These are phyloP conservation scores for Nakazawaea anatomiae DNA, from an alignment of 805 yeast species.

Conservation along the genomic window DNA sequence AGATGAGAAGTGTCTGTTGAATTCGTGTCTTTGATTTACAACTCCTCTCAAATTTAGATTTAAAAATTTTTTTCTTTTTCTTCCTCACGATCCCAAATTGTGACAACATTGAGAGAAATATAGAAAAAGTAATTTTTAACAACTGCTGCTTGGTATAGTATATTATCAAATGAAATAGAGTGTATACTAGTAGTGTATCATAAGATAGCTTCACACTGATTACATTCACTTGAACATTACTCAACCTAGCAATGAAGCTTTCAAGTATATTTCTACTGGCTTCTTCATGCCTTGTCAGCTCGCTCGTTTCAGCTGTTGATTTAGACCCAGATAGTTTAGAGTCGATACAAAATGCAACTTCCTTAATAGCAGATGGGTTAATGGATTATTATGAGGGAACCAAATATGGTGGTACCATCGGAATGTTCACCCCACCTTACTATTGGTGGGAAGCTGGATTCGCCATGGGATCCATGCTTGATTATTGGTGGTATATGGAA, in stretches of 20 bases:
- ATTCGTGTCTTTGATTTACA: too few relatives aligned
- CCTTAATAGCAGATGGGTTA: conserved; percentile 61
- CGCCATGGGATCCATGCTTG: conserved; percentile 63
- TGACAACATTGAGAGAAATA: too few relatives aligned
- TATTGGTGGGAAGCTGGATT: conserved; percentile 95
- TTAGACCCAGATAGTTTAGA: conserved; percentile 33
- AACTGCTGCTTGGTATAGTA: too few relatives aligned
- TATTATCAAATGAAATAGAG: too few relatives aligned
- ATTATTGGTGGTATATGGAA: conserved; percentile 65
- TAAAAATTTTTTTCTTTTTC: too few relatives aligned
- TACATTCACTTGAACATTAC: too few relatives aligned
- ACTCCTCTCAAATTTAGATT: too few relatives aligned
- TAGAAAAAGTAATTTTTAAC: too few relatives aligned
- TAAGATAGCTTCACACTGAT: too few relatives aligned
- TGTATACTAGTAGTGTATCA: too few relatives aligned
- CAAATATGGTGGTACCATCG: conserved; percentile 60
- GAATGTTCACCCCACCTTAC: conserved; percentile 68
- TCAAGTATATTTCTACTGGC: neutral
- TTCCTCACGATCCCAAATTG: too few relatives aligned
- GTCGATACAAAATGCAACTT: conserved; percentile 43
- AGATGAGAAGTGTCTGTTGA: too few relatives aligned
- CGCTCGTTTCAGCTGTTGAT: conserved; percentile 14
- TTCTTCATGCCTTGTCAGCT: neutral
- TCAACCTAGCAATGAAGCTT: neutral
- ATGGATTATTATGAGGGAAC: conserved; percentile 77